Conservation (phyloP, 2,329 filamentous ascomycete genomes). For the Apiospora koreana region DNA sequence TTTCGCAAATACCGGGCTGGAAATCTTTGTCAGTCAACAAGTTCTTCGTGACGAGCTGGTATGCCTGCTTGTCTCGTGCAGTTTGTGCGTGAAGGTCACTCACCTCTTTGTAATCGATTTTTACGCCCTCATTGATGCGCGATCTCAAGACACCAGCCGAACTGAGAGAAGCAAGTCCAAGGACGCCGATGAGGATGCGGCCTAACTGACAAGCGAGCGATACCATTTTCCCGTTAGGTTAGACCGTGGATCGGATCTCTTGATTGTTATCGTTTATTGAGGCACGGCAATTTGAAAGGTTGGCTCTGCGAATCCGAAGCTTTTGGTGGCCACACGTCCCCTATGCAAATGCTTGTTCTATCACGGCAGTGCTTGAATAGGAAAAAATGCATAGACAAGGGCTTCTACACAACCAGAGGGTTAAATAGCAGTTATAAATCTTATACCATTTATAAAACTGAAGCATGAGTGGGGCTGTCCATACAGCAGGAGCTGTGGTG, state of each 20-base stretch:
- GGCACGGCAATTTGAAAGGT: not conserved
- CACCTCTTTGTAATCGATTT: slow-evolving; percentile 56
- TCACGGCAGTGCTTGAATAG: not conserved
- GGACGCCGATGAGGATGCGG: not conserved
- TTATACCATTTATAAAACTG: no score
- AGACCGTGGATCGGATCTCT: not conserved
- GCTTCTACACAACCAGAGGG: no score
- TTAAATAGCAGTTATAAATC: not conserved
- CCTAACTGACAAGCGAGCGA: not conserved
- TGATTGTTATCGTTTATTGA: not conserved
- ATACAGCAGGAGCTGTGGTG: not conserved
- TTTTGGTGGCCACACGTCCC: not conserved
- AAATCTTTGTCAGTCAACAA: slow-evolving; percentile 17
- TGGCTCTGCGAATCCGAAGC: not conserved
- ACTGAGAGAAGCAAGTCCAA: not conserved
- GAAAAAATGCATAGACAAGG: not conserved
- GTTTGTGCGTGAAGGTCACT: slow-evolving; percentile 23
- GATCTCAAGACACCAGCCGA: slow-evolving; percentile 11
- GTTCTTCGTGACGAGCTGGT: slow-evolving; percentile 12
- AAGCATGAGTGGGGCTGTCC: not conserved
- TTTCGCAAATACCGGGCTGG: slow-evolving; percentile 42
- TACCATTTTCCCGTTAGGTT: not conserved
- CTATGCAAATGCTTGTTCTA: not conserved
- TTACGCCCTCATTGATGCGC: slow-evolving; percentile 11
- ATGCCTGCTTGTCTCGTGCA: no score